These are phyloP conservation scores for Podila epigama DNA, from an alignment of 192 early-diverging fungal genomes.

Conservation along the genomic window DNA sequence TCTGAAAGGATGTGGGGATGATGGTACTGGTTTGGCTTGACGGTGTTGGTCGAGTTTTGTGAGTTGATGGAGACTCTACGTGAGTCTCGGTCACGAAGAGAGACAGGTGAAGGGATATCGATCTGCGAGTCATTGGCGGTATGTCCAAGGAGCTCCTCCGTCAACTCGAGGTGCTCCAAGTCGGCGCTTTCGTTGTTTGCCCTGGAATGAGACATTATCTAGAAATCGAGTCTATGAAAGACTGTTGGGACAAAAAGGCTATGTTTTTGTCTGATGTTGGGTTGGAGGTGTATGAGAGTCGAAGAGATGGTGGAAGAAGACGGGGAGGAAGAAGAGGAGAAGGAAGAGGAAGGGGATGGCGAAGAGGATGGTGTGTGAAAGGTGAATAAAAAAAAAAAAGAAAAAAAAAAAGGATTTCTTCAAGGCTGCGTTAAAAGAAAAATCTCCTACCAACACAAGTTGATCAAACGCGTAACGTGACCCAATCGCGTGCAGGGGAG, in stretches of 20 bases:
- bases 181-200: constrained; percentile 42
- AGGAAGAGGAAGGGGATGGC: neutral
- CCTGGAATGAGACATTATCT: constrained; percentile 47
- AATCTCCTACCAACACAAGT: no score
- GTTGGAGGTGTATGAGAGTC: neutral
- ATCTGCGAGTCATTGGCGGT: constrained; percentile 1
- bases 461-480: no score
- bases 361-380: neutral
- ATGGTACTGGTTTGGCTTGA: constrained; percentile 16
- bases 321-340: neutral
- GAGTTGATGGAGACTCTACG: constrained; percentile 36
- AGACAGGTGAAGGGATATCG: neutral
- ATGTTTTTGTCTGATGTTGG: neutral
- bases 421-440: no score
- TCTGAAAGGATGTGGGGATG: constrained; percentile 4
- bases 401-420: neutral
- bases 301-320: neutral
- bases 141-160: constrained; percentile 12
- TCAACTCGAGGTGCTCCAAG: constrained; percentile 43
- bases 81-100: constrained; percentile 12
- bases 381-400: neutral
- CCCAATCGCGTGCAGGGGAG: no score
- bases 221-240: no score
- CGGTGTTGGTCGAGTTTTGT: constrained; percentile 21
- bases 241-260: neutral